Percentiles rank a stretch among this genome's conserved stretches.
Conservation (phyloP, 2,329 filamentous ascomycete species). For the Pseudogymnoascus sp. region DNA sequence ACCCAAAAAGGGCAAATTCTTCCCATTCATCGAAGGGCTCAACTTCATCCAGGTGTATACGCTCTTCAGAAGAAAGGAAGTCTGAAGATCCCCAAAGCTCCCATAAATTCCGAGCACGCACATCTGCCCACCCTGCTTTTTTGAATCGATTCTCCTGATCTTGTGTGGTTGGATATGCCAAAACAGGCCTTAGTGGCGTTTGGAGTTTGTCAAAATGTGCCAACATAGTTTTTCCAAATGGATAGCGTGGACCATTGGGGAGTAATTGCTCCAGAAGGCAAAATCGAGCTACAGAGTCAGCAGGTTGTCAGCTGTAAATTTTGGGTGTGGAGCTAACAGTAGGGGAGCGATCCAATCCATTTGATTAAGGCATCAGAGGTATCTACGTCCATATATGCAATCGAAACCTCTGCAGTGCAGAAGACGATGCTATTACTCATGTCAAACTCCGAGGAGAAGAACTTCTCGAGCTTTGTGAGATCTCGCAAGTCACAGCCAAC, state of each 20-base stretch:
- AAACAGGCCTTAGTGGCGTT: slow-evolving; percentile 68
- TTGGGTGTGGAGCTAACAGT: slow-evolving; percentile 12
- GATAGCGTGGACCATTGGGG: slow-evolving; percentile 68
- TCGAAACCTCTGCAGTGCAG: slow-evolving; percentile 82
- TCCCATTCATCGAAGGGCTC: slow-evolving; percentile 97
- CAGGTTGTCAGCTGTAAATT: not conserved
- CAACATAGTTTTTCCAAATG: slow-evolving; percentile 83
- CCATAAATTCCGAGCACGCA: slow-evolving; percentile 67
- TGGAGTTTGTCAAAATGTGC: slow-evolving; percentile 74
- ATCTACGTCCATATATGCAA: slow-evolving; percentile 77
- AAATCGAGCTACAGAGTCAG: slow-evolving; percentile 57
- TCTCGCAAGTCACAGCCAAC: slow-evolving; percentile 76
- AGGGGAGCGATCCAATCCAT: slow-evolving; percentile 66
- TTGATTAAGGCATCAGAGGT: slow-evolving; percentile 66
- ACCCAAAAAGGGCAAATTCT: slow-evolving; percentile 77
- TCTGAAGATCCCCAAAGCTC: slow-evolving; percentile 66
- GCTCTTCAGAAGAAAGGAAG: slow-evolving; percentile 56
- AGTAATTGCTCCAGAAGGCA: slow-evolving; percentile 82
- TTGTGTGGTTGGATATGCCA: slow-evolving; percentile 58
- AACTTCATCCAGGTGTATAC: slow-evolving; percentile 56
- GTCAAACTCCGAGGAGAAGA: slow-evolving; percentile 52
- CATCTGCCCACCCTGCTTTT: slow-evolving; percentile 58
- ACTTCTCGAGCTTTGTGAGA: slow-evolving; percentile 50
- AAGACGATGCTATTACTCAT: slow-evolving; percentile 56
- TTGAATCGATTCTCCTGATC: slow-evolving; percentile 64